phyloP scores from a whole-genome alignment of 176 grass and related monocot genomes.

The Hordeum vulgare region MorexV3_pseudomolecules_assembly NC_058519.1:365060785-365061284 shows the following conservation, averaged over 20 bases:
- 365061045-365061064: background rate
- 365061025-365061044: background rate
- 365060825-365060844: conserved; percentile 37
- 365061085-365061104: background rate
- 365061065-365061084: background rate
- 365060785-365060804: conserved; percentile 39
- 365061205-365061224: too few relatives aligned
- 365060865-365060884: conserved; percentile 3
- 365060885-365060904: conserved; percentile 44
- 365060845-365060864: conserved; percentile 53
- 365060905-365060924: conserved; percentile 61
- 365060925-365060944: conserved; percentile 18
- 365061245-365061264: too few relatives aligned
- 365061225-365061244: too few relatives aligned
- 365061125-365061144: too few relatives aligned
- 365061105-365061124: too few relatives aligned
- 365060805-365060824: conserved; percentile 43
- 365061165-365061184: too few relatives aligned
- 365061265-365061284: too few relatives aligned
- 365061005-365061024: background rate
- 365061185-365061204: too few relatives aligned
- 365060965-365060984: conserved; percentile 20
- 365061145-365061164: too few relatives aligned
- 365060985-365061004: conserved; percentile 14
- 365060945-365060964: conserved; percentile 19